Conservation (phyloP, 345 rosid species). For the Hypericum perforatum region DNA sequence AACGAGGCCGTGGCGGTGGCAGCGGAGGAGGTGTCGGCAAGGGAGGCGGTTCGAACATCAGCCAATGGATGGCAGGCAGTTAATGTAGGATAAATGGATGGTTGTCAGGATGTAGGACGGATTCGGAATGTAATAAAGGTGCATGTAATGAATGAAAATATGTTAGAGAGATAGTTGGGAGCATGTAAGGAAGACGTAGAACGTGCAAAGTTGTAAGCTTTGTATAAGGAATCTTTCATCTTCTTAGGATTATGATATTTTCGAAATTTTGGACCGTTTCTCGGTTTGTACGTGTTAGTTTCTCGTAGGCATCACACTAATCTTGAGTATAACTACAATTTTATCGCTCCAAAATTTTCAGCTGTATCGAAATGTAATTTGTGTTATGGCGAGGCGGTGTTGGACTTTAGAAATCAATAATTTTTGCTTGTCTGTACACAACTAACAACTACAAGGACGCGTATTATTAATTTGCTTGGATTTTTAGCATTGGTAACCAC, state of each 20-base stretch:
- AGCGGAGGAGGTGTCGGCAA: constrained; percentile 4
- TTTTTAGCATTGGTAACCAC: too few species aligned
- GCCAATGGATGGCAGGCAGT: too few species aligned
- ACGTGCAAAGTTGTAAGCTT: constrained; percentile 40
- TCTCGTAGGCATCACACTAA: too few species aligned
- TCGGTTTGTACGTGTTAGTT: too few species aligned
- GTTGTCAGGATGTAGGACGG: constrained; percentile 5
- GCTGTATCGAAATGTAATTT: too few species aligned
- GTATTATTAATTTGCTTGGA: too few species aligned
- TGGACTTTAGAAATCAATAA: constrained; percentile 13
- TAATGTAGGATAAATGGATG: not conserved
- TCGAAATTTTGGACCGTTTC: too few species aligned
- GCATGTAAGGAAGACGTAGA: constrained; percentile 21
- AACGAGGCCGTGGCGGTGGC: not conserved
- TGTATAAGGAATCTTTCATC: not conserved
- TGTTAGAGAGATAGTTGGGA: constrained; percentile 26
- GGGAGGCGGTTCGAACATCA: constrained; percentile 9
- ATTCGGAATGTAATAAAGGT: constrained; percentile 11
- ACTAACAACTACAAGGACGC: not conserved
- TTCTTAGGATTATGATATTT: not conserved
- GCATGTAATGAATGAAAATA: not conserved
- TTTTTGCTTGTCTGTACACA: not conserved
- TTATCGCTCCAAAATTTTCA: not conserved
- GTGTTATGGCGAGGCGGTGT: constrained; percentile 21
- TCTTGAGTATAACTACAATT: not conserved